Base-by-base conservation (phyloP, 768 basidiomycete genomes). In the Candolleomyces eurysporus region DNA sequence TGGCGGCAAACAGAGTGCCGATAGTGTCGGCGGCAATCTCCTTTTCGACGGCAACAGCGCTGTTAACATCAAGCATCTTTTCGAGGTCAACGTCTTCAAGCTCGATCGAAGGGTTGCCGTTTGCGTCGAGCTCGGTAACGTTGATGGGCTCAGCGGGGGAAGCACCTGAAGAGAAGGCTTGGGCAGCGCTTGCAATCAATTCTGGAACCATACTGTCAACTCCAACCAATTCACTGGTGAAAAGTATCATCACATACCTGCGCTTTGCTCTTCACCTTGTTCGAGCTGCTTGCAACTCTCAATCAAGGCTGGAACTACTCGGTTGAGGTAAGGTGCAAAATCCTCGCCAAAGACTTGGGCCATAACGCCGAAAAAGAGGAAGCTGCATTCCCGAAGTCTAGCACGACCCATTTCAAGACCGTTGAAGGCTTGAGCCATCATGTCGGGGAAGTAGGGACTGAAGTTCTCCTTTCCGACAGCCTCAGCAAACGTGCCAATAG, bases 291-390 rank as follows among this genome's bases (percentile, higher is more conserved):
- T 84, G 76, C 91, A 90, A 71, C 91, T 95, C 31, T 79, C 78
- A 65, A 98, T 71, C 65, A 99, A 83, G 53, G 92, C 82, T 30
- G 96, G 94, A 32, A 99, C 85, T 62, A 98, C 93, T 62, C 83
- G 86, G 8, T 88, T 84, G 39, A 98, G 84, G 76, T 94, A 98
- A 2, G 83, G 82, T 2, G 94, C 89, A 67, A 98, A 98, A 68
- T 98, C 95, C 60, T 93, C 93, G 53, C 87, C 92, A 69, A 97
- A 99, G 17, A 99, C 94, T 52, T 91, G 85, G n/a, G 95, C 92
- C 91, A 99, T 96, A 64, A 96, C 94, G 59, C 95, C 94, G 68
- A 98, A 98, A 86, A 98, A 98, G 65, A 99, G 79, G 87, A 97
- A 98, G 69, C 90, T 92, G 76, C 95, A 97, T 73, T 99, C 97